phyloP scores from a whole-genome alignment of 1,284 basidiomycete species.

The Amylostereum areolatum region DNA sequence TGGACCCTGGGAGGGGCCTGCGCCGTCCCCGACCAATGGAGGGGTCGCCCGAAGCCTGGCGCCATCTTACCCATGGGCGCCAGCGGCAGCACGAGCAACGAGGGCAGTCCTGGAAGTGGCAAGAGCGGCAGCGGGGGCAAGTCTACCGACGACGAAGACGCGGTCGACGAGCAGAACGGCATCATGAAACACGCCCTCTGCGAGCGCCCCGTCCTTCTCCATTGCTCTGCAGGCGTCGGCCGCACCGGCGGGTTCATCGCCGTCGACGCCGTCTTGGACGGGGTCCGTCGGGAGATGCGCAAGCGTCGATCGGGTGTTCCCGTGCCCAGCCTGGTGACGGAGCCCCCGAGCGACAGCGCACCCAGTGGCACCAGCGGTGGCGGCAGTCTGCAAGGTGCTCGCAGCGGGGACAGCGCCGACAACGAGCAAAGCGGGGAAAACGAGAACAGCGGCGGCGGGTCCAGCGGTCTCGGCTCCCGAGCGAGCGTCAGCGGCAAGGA shows the following conservation, averaged over 20 bases:
- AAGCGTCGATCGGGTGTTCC: constrained; percentile 18
- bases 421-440: constrained; percentile 15
- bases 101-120: constrained; percentile 7
- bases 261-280: constrained; percentile 82
- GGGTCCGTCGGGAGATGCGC: constrained; percentile 58
- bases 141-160: constrained; percentile 8
- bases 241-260: constrained; percentile 90
- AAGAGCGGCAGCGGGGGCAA: constrained; percentile 6
- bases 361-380: too few relatives aligned
- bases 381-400: neutral
- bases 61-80: constrained; percentile 2
- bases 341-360: too few relatives aligned
- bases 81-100: constrained; percentile 5
- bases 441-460: constrained; percentile 14
- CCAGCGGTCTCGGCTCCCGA: too few relatives aligned
- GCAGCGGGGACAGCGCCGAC: neutral
- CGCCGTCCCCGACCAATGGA: constrained; percentile 8
- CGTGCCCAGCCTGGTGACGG: too few relatives aligned
- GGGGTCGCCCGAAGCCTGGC: neutral
- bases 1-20: constrained; percentile 31
- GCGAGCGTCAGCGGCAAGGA: too few relatives aligned
- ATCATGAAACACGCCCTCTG: constrained; percentile 43
- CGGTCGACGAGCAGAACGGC: constrained; percentile 44
- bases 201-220: constrained; percentile 55
- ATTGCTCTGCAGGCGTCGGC: constrained; percentile 90